Base-by-base conservation (phyloP, 352 stramenopile genomes). In the Blastocystis sp. region DNA sequence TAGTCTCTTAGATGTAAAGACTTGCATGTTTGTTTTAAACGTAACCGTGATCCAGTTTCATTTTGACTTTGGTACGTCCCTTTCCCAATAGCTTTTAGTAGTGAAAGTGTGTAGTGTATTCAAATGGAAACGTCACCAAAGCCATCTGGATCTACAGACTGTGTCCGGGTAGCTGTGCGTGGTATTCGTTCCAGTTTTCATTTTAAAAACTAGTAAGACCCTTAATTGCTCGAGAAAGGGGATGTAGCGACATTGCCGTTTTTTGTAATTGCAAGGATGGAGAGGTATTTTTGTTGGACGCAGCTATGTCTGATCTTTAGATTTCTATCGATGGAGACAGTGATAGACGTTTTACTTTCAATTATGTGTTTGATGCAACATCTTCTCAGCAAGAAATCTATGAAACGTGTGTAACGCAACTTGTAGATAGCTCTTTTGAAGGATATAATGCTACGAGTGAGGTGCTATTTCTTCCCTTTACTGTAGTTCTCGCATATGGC, bases 271-370 rank as follows among this genome's bases (percentile, higher is more conserved):
- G 35, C 33, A 24, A 54, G 17, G 22, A 30, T 40, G 76, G 76
- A 48, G 54, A 89, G 30, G 78, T 89, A 33, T 13, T 58, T 9
- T 15, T 0, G 1, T 64, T 19, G 13, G 40, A 48, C 2, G n/a
- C 56, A 17, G 13, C 42, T 19, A 3, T 78, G 1, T 15, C 54
- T 78, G 11, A 54, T 80, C 11, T 51, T 19, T 90, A 87, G 53
- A 66, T 89, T 35, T 90, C 75, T 27, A 90, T 96, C 15, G 90
- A 95, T 30, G 93, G 95, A n/a, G 93, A 93, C 51, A 94, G 93
- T 81, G 93, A 96, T 79, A 92, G 92, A 22, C 91, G 92, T 56
- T 97, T 96, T 90, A 96, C 94, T 37, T 97, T 96, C 59, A 94
- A 97, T 89, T 93, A 94, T 22, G 93, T 96, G 17, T 94, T 96